Percentiles rank a stretch among this genome's conserved stretches.
phyloP scores from a whole-genome alignment of 768 basidiomycete species.

The Psilocybe cubensis region DNA sequence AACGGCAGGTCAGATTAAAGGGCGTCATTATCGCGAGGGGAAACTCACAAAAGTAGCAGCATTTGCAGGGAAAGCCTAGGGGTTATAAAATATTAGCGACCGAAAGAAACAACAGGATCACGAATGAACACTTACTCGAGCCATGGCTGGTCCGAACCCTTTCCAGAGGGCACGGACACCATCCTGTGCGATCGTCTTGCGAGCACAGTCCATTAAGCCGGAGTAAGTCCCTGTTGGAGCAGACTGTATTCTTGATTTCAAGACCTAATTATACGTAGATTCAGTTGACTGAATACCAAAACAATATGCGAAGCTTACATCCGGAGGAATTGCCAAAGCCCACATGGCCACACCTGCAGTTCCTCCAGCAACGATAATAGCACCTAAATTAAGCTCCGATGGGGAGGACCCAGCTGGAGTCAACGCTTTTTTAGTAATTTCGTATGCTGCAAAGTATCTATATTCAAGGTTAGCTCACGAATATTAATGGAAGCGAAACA shows the following conservation, averaged over 20 bases:
- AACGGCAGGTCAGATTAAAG: constrained; percentile 15
- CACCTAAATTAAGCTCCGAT: constrained; percentile 80
- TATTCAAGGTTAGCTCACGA: constrained; percentile 13
- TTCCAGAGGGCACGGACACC: constrained; percentile 92
- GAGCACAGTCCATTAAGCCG: constrained; percentile 89
- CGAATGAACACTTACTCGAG: constrained; percentile 57
- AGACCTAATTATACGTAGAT: constrained; percentile 55
- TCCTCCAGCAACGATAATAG: constrained; percentile 91
- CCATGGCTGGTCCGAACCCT: constrained; percentile 98
- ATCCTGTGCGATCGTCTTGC: constrained; percentile 90
- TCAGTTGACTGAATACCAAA: neutral
- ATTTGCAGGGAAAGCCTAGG: constrained; percentile 95
- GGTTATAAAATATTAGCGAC: constrained; percentile 5
- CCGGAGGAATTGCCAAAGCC: constrained; percentile 95
- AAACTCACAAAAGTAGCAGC: constrained; percentile 87
- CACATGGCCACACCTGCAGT: constrained; percentile 98
- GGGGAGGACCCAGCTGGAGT: constrained; percentile 83
- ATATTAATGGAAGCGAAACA: constrained; percentile 32
- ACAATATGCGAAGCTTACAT: constrained; percentile 54
- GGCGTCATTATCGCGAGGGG: constrained; percentile 5
- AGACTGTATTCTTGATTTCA: constrained; percentile 95
- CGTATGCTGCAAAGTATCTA: constrained; percentile 97
- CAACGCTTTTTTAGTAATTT: constrained; percentile 86
- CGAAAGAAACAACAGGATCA: neutral
- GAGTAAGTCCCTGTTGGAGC: constrained; percentile 98